Evolutionary conservation across 139 green algal genomes (phyloP), one percentile per base, ranked within the genome.

Genomic region (Coccomyxa sp.): DNA sequence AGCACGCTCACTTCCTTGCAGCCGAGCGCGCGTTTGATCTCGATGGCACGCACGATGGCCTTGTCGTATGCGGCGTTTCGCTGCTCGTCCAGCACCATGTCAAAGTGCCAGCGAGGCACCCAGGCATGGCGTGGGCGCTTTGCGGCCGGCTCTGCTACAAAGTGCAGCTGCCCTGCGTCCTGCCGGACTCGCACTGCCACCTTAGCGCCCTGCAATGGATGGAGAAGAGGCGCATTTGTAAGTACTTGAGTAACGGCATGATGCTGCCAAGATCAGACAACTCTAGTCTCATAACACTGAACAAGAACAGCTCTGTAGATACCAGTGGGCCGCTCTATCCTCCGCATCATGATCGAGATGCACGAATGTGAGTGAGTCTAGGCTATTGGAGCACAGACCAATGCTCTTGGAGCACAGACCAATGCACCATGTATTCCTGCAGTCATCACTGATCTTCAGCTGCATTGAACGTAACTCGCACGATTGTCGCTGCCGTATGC

Each of bases 91-190:
- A 86, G 82, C 21, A 97, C 82, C 94, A 97, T 97, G 84, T 96
- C 92, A 81, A 93, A 96, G 85, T 97, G 94, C 94, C 94, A 97
- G n/a, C 87, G 82, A 0, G 94, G 92, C 0, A 95, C 75, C 17
- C 87, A 86, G 0, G 91, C 90, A 66, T 97, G 93, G 14, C 87
- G 88, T 0, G 91, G 87, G 13, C 87, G 76, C 82, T 81, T 30
- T 71, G 31, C 80, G 75, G 10, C 80, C 84, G 58, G 86, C 85
- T 7, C 58, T 17, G 18, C 83, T 81, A 82, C 82, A 85, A 95
- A 92, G 66, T 90, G 78, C 28, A 92, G 45, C 76, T 91, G 88
- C 11, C 76, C 77, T 30, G 10, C 60, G 83, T 94, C 91, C 38
- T 90, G 83, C 9, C 85, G 86, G 23, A 93, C 86, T 10, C 85